phyloP scores from a whole-genome alignment of 805 yeast genomes.

The Candida arabinofermentans region DNA sequence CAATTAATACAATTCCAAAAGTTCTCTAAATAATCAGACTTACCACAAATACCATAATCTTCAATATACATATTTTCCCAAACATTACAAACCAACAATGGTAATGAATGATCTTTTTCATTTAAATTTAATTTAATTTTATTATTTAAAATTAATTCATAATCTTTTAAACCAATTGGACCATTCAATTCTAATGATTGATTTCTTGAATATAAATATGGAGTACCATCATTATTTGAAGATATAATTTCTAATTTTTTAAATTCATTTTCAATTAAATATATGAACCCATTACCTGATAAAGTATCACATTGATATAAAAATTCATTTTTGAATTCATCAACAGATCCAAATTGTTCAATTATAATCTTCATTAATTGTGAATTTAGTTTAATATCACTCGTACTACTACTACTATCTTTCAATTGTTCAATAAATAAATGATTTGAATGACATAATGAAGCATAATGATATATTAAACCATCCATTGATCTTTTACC shows the following conservation, averaged over 20 bases:
- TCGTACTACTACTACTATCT: conserved; percentile 19
- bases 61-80: conserved; percentile 88
- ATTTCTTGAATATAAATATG: conserved; percentile 63
- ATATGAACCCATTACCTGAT: conserved; percentile 74
- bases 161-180: conserved; percentile 55
- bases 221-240: conserved; percentile 74
- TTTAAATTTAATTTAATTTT: conserved; percentile 22
- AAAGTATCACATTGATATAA: conserved; percentile 46
- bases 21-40: conserved; percentile 66
- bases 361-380: conserved; percentile 31
- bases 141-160: conserved; percentile 40
- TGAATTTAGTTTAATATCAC: conserved; percentile 22
- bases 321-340: conserved; percentile 47
- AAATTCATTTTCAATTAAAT: conserved; percentile 60
- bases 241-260: conserved; percentile 52
- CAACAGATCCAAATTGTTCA: conserved; percentile 40
- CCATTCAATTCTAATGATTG: conserved; percentile 76
- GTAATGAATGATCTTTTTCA: conserved; percentile 61
- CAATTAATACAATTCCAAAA: conserved; percentile 82
- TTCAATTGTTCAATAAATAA: conserved; percentile 68
- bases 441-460: conserved; percentile 91
- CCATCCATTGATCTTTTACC: conserved; percentile 65
- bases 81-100: conserved; percentile 70
- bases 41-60: conserved; percentile 81
- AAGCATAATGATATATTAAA: conserved; percentile 78